Evolutionary conservation across 1,139 yeast genomes (phyloP).

Genomic region (Schizosaccharomyces versatilis): DNA sequence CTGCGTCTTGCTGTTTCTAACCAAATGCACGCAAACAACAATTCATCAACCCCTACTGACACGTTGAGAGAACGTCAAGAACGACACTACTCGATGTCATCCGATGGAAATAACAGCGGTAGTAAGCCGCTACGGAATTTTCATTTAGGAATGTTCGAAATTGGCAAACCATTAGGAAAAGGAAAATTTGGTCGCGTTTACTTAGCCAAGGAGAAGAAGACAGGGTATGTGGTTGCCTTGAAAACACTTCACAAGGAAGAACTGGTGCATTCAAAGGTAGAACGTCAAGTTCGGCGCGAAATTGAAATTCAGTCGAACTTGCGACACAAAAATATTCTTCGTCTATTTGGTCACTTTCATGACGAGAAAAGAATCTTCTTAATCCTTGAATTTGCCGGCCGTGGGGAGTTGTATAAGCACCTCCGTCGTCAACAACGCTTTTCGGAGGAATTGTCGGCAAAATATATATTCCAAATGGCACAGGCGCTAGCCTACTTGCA

Average conservation of each 20-base stretch:
- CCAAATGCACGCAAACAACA: background rate
- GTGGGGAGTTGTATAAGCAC: slow-evolving; percentile 69
- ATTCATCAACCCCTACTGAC: background rate
- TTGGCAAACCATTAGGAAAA: slow-evolving; percentile 73
- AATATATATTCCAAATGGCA: slow-evolving; percentile 65
- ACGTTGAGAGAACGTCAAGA: background rate
- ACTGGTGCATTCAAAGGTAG: slow-evolving; percentile 52
- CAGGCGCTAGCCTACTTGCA: slow-evolving; percentile 59
- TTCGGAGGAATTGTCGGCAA: slow-evolving; percentile 49
- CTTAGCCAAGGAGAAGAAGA: slow-evolving; percentile 53
- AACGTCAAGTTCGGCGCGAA: slow-evolving; percentile 71
- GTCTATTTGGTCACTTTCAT: slow-evolving; percentile 66
- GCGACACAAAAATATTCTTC: slow-evolving; percentile 52
- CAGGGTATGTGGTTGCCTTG: slow-evolving; percentile 70
- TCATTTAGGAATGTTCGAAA: slow-evolving; percentile 29
- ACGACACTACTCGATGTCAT: background rate
- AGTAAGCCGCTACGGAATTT: background rate
- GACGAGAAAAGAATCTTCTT: slow-evolving; percentile 62
- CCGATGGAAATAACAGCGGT: background rate
- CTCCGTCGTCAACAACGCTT: slow-evolving; percentile 44
- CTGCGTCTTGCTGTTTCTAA: background rate
- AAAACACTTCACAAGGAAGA: slow-evolving; percentile 78
- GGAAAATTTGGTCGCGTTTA: slow-evolving; percentile 88
- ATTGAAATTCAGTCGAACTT: slow-evolving; percentile 71
- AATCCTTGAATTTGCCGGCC: slow-evolving; percentile 60